Conservation (phyloP, 2,329 filamentous ascomycete genomes). For the Pseudocercospora fuligena region DNA sequence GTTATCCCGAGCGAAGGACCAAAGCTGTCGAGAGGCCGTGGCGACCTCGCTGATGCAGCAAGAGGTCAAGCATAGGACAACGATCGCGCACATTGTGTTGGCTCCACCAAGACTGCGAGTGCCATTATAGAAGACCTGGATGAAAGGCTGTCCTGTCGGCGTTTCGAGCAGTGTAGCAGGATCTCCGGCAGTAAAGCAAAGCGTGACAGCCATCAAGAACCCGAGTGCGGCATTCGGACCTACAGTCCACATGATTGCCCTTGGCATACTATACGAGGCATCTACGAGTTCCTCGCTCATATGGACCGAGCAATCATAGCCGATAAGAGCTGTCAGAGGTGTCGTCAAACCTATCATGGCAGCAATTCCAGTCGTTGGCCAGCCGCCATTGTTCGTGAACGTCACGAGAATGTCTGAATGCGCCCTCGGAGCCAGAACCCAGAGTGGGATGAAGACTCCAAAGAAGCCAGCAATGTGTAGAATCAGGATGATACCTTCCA, state of each 20-base stretch:
- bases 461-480: slow-evolving; percentile 45
- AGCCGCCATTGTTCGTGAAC: slow-evolving; percentile 33
- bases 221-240: slow-evolving; percentile 32
- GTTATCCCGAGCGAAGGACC: slow-evolving; percentile 46
- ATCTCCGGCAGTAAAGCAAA: slow-evolving; percentile 40
- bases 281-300: slow-evolving; percentile 35
- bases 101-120: slow-evolving; percentile 33
- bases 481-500: slow-evolving; percentile 36
- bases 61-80: slow-evolving; percentile 34
- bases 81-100: slow-evolving; percentile 30
- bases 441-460: slow-evolving; percentile 34
- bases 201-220: slow-evolving; percentile 33
- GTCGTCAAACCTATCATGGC: slow-evolving; percentile 49
- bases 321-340: slow-evolving; percentile 29
- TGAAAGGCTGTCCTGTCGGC: slow-evolving; percentile 34
- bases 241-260: slow-evolving; percentile 31
- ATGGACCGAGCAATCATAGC: slow-evolving; percentile 34
- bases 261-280: slow-evolving; percentile 28
- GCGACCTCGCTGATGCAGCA: slow-evolving; percentile 32
- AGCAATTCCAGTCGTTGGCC: slow-evolving; percentile 42
- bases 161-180: slow-evolving; percentile 32
- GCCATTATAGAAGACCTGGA: slow-evolving; percentile 35
- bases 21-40: slow-evolving; percentile 32
- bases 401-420: slow-evolving; percentile 23
- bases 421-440: slow-evolving; percentile 33